phyloP scores from a whole-genome alignment of 2,329 filamentous ascomycete species.

The Beauveria varroae region DNA sequence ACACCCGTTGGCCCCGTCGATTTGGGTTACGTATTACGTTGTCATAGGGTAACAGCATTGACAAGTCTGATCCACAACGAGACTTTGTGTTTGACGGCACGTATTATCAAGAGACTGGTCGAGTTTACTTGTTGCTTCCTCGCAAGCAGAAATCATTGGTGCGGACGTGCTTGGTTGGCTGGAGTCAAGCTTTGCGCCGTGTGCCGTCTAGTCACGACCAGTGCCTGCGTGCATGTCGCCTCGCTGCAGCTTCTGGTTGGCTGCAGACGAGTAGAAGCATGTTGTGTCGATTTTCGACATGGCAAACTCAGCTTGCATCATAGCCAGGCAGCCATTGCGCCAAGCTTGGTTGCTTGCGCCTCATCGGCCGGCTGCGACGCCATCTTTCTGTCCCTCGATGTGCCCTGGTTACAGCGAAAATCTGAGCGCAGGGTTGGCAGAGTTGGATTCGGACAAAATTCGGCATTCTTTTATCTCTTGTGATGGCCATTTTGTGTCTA shows the following conservation, averaged over 20 bases:
- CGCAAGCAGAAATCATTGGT: too few relatives aligned
- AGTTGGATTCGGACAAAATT: too few relatives aligned
- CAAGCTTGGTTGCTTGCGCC: neutral
- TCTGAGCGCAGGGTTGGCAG: neutral
- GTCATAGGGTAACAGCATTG: constrained; percentile 21
- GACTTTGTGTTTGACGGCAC: neutral
- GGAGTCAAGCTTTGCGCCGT: neutral
- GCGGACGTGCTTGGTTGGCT: neutral
- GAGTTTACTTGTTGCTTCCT: too few relatives aligned
- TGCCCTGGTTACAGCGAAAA: neutral
- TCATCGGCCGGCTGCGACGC: constrained; percentile 4
- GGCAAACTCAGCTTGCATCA: neutral
- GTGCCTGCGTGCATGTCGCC: neutral
- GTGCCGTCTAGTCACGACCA: neutral
- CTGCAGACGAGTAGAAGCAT: neutral
- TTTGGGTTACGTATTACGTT: constrained; percentile 20
- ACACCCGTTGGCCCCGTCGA: constrained; percentile 6
- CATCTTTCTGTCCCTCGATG: neutral
- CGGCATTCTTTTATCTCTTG: too few relatives aligned
- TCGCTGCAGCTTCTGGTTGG: neutral
- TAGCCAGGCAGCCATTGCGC: neutral
- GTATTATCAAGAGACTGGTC: too few relatives aligned
- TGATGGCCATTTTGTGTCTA: too few relatives aligned
- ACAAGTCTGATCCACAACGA: constrained; percentile 1
- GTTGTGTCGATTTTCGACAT: neutral